These are phyloP conservation scores for Euphorbia celastroides DNA, from an alignment of 441 rosid genomes.

Conservation along the genomic window DNA sequence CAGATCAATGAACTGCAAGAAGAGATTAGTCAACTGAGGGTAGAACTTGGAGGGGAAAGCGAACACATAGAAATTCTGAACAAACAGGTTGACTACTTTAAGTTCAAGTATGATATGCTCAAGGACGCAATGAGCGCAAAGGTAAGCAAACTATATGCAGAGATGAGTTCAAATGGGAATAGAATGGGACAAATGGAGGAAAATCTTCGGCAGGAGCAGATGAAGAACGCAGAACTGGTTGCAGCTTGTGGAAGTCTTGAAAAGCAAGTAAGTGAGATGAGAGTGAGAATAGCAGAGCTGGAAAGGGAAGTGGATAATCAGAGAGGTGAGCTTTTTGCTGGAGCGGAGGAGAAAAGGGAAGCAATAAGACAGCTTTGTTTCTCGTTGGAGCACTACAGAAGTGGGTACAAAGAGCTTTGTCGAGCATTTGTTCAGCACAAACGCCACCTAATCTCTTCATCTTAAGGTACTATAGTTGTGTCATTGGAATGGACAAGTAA, in stretches of 20 bases:
- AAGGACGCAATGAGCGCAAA: constrained; percentile 45
- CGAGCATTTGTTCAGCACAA: constrained; percentile 35
- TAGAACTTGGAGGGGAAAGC: constrained; percentile 32
- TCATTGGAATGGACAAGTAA: not conserved
- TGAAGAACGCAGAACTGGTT: constrained; percentile 29
- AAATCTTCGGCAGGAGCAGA: constrained; percentile 25
- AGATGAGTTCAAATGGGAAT: constrained; percentile 32
- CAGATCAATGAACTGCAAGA: constrained; percentile 24
- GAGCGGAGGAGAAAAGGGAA: constrained; percentile 73
- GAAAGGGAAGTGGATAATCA: constrained; percentile 54
- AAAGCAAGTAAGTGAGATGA: constrained; percentile 39
- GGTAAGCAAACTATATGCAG: constrained; percentile 39
- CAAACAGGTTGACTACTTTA: constrained; percentile 41
- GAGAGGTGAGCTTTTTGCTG: constrained; percentile 36
- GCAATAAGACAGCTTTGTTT: constrained; percentile 86
- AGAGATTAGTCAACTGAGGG: constrained; percentile 39
- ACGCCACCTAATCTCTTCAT: constrained; percentile 27
- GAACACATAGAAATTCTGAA: constrained; percentile 38
- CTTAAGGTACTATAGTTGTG: not conserved
- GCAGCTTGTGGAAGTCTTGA: constrained; percentile 25
- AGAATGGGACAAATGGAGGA: constrained; percentile 37
- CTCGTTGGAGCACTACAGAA: constrained; percentile 73
- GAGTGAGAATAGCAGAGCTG: constrained; percentile 35
- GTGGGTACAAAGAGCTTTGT: constrained; percentile 54
- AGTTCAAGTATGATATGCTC: constrained; percentile 47